phyloP scores from a whole-genome alignment of 2,329 filamentous ascomycete species.

The Tolypocladium ovalisporum region DNA sequence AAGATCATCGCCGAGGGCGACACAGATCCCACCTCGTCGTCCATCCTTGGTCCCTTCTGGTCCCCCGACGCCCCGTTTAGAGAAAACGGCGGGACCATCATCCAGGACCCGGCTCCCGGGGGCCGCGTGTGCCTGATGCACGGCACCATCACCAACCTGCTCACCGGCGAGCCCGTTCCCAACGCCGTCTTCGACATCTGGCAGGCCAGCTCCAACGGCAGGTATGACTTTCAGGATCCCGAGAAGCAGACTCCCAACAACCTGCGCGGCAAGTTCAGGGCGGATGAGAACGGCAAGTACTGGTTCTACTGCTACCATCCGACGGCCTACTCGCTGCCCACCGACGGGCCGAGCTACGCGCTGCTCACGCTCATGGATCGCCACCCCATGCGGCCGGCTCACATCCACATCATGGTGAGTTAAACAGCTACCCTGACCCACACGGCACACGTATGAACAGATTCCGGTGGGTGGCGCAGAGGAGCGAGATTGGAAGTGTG shows the following conservation, averaged over 20 bases:
- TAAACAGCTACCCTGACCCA: not conserved
- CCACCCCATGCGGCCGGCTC: slow-evolving; percentile 37
- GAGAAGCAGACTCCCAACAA: slow-evolving; percentile 63
- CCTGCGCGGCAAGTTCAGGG: slow-evolving; percentile 64
- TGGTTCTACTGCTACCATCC: slow-evolving; percentile 67
- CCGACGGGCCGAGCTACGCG: slow-evolving; percentile 39
- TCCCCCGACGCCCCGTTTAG: slow-evolving; percentile 65
- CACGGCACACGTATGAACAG: not conserved
- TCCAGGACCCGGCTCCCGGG: slow-evolving; percentile 47
- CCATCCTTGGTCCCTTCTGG: slow-evolving; percentile 73
- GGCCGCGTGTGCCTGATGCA: slow-evolving; percentile 57
- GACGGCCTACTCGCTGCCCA: slow-evolving; percentile 61
- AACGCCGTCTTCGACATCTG: slow-evolving; percentile 67
- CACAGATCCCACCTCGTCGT: slow-evolving; percentile 58
- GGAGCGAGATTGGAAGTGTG: not conserved
- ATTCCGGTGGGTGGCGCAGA: not conserved
- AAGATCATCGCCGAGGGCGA: slow-evolving; percentile 50
- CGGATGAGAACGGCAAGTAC: slow-evolving; percentile 59
- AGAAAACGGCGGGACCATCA: slow-evolving; percentile 53
- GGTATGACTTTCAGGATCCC: slow-evolving; percentile 68
- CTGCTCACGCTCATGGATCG: slow-evolving; percentile 35
- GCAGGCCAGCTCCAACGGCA: slow-evolving; percentile 66
- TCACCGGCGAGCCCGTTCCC: slow-evolving; percentile 55
- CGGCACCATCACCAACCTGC: slow-evolving; percentile 53
- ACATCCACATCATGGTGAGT: slow-evolving; percentile 39